phyloP scores from a whole-genome alignment of 2,329 filamentous ascomycete species.

The Endothia cerciana region DNA sequence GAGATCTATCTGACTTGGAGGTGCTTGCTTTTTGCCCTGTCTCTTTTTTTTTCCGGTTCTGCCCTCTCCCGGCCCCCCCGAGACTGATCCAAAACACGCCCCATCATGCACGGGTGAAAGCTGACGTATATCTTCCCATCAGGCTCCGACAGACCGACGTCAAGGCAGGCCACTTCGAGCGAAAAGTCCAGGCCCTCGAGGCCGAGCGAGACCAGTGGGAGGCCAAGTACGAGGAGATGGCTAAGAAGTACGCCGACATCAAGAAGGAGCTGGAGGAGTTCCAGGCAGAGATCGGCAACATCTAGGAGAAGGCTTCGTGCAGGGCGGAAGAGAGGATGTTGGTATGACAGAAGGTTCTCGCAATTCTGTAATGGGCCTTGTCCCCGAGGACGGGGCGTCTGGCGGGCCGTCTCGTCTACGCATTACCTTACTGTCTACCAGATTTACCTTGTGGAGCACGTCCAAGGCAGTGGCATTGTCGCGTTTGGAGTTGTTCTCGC shows the following conservation, averaged over 20 bases:
- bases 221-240: slow-evolving; percentile 96
- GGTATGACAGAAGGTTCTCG: slow-evolving; percentile 11
- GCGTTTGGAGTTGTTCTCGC: slow-evolving; percentile 24
- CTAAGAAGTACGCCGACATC: slow-evolving; percentile 80
- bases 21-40: slow-evolving; percentile 29
- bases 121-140: slow-evolving; percentile 29
- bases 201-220: slow-evolving; percentile 92
- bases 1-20: slow-evolving; percentile 30
- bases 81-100: slow-evolving; percentile 7
- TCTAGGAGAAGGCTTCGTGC: slow-evolving; percentile 58
- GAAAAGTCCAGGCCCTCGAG: slow-evolving; percentile 97
- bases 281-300: slow-evolving; percentile 88
- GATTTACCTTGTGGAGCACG: slow-evolving; percentile 18
- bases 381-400: slow-evolving; percentile 15
- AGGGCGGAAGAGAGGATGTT: slow-evolving; percentile 6
- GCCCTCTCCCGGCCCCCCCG: not conserved
- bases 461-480: slow-evolving; percentile 25
- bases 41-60: slow-evolving; percentile 17
- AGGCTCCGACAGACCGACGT: slow-evolving; percentile 99
- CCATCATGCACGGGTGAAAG: slow-evolving; percentile 6
- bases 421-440: slow-evolving; percentile 4
- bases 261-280: slow-evolving; percentile 93
- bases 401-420: slow-evolving; percentile 14
- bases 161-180: slow-evolving; percentile 98
- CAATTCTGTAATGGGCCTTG: slow-evolving; percentile 23